These are phyloP conservation scores for Cystofilobasidium bisporidii DNA, from an alignment of 768 basidiomycete genomes.

Conservation along the genomic window DNA sequence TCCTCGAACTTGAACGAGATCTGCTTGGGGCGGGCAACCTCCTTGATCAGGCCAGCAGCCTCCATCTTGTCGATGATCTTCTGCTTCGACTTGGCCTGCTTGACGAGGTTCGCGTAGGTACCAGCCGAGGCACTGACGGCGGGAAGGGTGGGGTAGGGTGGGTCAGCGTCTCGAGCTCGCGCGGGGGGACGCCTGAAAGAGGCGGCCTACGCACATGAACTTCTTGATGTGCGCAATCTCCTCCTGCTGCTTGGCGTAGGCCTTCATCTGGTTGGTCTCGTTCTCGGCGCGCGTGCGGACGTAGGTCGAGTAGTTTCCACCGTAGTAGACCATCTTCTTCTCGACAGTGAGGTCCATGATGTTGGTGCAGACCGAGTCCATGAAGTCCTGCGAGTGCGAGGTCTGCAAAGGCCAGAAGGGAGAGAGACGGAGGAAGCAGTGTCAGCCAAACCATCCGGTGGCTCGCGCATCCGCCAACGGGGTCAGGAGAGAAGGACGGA, in stretches of 20 bases:
- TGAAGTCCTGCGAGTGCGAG: constrained; percentile 98
- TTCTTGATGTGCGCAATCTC: constrained; percentile 98
- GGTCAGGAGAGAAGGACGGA: constrained; percentile 27
- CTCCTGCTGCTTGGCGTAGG: constrained; percentile 95
- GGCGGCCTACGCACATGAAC: constrained; percentile 45
- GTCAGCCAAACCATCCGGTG: no score
- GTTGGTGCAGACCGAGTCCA: constrained; percentile 94
- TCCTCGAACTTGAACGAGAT: constrained; percentile 95
- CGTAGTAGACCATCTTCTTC: constrained; percentile 87
- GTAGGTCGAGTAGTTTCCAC: constrained; percentile 94
- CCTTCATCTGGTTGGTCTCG: constrained; percentile 99
- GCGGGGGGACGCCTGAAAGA: not conserved
- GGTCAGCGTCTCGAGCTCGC: not conserved
- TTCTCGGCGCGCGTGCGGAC: constrained; percentile 94
- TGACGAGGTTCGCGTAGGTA: constrained; percentile 97
- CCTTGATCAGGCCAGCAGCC: constrained; percentile 91
- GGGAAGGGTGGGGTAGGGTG: constrained; percentile 42
- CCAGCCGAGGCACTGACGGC: constrained; percentile 72
- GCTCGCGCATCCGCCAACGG: no score
- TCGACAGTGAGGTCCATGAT: constrained; percentile 89
- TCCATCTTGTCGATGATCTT: constrained; percentile 99
- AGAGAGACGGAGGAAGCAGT: no score
- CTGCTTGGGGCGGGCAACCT: constrained; percentile 62
- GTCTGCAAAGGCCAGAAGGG: constrained; percentile 46
- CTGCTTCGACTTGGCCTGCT: constrained; percentile 98